Evolutionary conservation across 805 yeast species (phyloP), one percentile per base, ranked within the genome.

Genomic region (Lipomyces kockii): DNA sequence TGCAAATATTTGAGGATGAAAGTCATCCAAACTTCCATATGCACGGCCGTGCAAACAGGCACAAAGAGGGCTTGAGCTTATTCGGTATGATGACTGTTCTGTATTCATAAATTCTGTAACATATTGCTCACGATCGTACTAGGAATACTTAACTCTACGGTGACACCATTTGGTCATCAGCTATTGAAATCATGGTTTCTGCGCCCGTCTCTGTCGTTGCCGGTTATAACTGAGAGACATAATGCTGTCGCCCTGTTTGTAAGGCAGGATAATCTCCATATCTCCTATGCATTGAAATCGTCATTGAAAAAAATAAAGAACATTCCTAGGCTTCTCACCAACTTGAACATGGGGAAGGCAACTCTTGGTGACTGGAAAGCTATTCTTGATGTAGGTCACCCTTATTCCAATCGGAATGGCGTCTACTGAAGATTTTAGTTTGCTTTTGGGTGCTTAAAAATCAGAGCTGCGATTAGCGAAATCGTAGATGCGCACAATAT

Each of bases 121-220:
- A 9, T 34, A 34, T 12, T 35, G 59, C 46, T 29, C 49, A 56
- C 2, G 17, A 14, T 14, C 34, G 55, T 5, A 4, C 22, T 17
- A 52, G 55, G 55, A 9, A 62, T 77, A 6, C 32, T 79, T 17
- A 70, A 74, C 60, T 66, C 62, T 25, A 76, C 80, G 1, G 71
- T 72, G 34, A 74, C 83, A 0, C 73, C 73, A 9, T 63, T 74
- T 12, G 82, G 84, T 0, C 71, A 67, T 35, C 70, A 73, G 29
- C 68, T 76, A 1, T 60, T 83, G n/a, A 72, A 67, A 12, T 67
- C 76, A 0, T 80, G 82, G 81, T 70, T 83, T 11, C 43, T 72
- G 2, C 72, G 78, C 17, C 85, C 85, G 0, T 65, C 79, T 2
- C 68, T 75, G 0, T 73, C 77, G n/a, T 62, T 69, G 0, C 67